phyloP scores from a whole-genome alignment of 176 grass and related monocot species.

The Oryza punctata region DNA sequence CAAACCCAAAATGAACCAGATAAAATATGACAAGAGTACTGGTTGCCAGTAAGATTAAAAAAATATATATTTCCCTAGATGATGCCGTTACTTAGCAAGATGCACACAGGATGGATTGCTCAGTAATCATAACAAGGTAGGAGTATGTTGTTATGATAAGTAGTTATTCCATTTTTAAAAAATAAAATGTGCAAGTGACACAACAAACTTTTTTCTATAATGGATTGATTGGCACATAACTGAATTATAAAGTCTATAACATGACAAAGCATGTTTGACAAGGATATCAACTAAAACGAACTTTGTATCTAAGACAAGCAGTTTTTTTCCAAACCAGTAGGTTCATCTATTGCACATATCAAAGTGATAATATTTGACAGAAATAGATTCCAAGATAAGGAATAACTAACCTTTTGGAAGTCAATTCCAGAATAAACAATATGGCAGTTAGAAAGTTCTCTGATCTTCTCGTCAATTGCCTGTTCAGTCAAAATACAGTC shows the following conservation, averaged over 20 bases:
- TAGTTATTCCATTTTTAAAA: background rate
- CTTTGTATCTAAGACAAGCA: background rate
- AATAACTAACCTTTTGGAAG: constrained; percentile 86
- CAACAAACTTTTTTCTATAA: background rate
- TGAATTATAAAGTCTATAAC: background rate
- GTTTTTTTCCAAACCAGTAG: background rate
- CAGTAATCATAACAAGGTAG: background rate
- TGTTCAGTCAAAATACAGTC: constrained; percentile 43
- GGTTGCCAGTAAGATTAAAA: background rate
- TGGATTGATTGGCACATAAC: background rate
- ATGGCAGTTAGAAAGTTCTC: constrained; percentile 97
- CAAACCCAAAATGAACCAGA: constrained; percentile 26
- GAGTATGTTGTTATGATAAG: background rate
- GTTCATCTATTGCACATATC: background rate
- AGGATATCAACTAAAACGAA: background rate
- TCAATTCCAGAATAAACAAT: constrained; percentile 97
- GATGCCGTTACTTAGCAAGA: background rate
- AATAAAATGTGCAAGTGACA: background rate
- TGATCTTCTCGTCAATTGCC: constrained; percentile 99
- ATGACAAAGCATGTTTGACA: background rate
- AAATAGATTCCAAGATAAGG: constrained; percentile 6
- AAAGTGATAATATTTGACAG: background rate
- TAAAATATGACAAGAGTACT: constrained; percentile 4
- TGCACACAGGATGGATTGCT: background rate
- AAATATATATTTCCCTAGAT: background rate